Evolutionary conservation across 495 filamentous ascomycete genomes (phyloP), one percentile per base, ranked within the genome.

Genomic region (Lindgomyces ingoldianus): DNA sequence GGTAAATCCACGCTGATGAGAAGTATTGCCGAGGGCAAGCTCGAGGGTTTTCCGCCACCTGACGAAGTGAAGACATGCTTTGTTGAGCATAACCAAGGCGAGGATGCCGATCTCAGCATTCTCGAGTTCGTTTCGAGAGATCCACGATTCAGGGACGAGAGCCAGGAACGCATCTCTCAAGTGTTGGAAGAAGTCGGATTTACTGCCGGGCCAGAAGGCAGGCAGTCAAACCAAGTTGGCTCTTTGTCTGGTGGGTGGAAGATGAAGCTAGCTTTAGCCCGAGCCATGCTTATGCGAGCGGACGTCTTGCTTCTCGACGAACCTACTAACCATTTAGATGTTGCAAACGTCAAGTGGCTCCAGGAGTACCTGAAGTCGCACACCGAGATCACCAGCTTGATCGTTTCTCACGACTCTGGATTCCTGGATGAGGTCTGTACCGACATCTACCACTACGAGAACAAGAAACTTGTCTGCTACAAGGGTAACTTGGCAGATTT

Each of bases 221-320:
- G 89, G 26, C 93, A 96, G 74, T 81, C 85, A 29, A 88, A 95
- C 72, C 87, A 84, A 51, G 95, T 98, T 57, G 93, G 94, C 61
- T 96, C 93, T 26, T 81, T 98, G 19, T 99, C 94, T n/a, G 94
- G 94, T 74, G 94, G 94, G 72, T 99, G 94, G 94, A 98, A 99
- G 85, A 99, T 99, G 94, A 99, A 99, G 85, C 79, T 99, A 57
- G 94, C 94, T 59, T 81, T 99, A 69, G 94, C 95, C 54, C 85
- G 94, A 71, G 94, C 94, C 62, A 98, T 99, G 94, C 83, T 99
- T 66, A 89, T 90, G 83, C 89, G 88, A 73, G 94, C 94, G 36
- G 93, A 99, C 76, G 93, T 99, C 44, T 80, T 99, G 36, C 78
- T 99, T 33, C 85, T 99, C 29, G 94, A 99, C 83, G 94, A 98